A percentile compares a stretch with the other conserved stretches of the same genome.
Conservation (phyloP, 2,329 filamentous ascomycete species). For the Microdochium trichocladiopsis region DNA sequence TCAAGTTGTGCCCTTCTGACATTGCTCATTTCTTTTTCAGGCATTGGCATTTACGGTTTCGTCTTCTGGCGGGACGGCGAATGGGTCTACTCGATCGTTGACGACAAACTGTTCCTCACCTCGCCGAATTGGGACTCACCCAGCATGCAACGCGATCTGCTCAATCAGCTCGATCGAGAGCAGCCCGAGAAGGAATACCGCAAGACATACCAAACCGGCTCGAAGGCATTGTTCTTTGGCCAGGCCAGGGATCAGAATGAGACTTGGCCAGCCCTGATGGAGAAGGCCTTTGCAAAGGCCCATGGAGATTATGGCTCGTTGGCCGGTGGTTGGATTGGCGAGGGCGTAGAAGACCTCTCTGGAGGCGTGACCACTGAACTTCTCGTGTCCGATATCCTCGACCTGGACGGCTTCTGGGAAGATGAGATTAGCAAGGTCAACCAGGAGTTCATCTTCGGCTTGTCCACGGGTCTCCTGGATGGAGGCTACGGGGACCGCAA, state of each 20-base stretch:
- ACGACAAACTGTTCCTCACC: slow-evolving; percentile 82
- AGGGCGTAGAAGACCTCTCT: slow-evolving; percentile 52
- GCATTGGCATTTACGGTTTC: slow-evolving; percentile 82
- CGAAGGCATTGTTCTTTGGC: slow-evolving; percentile 71
- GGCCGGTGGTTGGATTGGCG: slow-evolving; percentile 62
- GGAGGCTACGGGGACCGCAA: slow-evolving; percentile 53
- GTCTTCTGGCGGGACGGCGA: slow-evolving; percentile 84
- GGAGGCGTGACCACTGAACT: slow-evolving; percentile 66
- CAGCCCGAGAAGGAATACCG: slow-evolving; percentile 67
- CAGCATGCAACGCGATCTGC: slow-evolving; percentile 64
- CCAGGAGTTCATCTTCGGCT: slow-evolving; percentile 72
- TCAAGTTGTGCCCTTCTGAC: too few relatives aligned
- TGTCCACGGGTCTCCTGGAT: slow-evolving; percentile 56
- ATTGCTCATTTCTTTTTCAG: slow-evolving; percentile 25
- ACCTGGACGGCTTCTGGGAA: slow-evolving; percentile 77
- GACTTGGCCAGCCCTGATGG: slow-evolving; percentile 73
- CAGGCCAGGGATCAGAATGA: slow-evolving; percentile 71
- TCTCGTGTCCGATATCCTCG: slow-evolving; percentile 63
- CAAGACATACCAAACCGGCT: slow-evolving; percentile 66
- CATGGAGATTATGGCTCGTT: slow-evolving; percentile 72
- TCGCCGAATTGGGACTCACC: slow-evolving; percentile 78
- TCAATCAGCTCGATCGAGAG: slow-evolving; percentile 68
- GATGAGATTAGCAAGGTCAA: slow-evolving; percentile 77
- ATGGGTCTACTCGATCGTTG: slow-evolving; percentile 87
- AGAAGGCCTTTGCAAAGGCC: slow-evolving; percentile 80